phyloP scores from a whole-genome alignment of 2,329 filamentous ascomycete species.

The Trichoderma endophyticum region DNA sequence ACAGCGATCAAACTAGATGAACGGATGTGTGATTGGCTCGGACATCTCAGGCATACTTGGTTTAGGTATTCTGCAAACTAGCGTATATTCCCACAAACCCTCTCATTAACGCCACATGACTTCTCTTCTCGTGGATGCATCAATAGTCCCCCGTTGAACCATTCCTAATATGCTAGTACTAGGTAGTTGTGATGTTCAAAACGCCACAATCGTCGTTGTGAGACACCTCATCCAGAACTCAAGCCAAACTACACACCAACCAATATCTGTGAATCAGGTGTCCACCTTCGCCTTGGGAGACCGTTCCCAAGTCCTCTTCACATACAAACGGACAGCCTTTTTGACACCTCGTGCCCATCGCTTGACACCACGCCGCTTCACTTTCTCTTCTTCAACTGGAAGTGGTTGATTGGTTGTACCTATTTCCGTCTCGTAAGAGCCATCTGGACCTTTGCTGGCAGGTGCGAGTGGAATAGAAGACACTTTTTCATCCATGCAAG shows the following conservation, averaged over 20 bases:
- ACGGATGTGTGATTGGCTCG: neutral
- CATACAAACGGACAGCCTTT: slow-evolving; percentile 32
- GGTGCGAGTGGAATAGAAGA: neutral
- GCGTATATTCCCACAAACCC: neutral
- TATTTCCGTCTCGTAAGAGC: neutral
- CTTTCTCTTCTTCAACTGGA: slow-evolving; percentile 23
- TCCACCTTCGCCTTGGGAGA: slow-evolving; percentile 25
- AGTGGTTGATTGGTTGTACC: slow-evolving; percentile 7
- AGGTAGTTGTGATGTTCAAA: slow-evolving; percentile 17
- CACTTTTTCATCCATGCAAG: neutral
- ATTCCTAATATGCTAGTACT: neutral
- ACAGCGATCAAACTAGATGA: neutral
- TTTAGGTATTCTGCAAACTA: slow-evolving; percentile 5
- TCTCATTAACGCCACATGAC: neutral
- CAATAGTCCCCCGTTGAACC: neutral
- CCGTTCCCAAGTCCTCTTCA: slow-evolving; percentile 34
- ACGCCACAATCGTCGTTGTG: neutral
- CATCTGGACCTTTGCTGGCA: neutral
- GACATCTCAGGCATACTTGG: neutral
- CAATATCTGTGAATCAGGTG: slow-evolving; percentile 9
- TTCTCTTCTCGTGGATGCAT: neutral
- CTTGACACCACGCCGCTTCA: slow-evolving; percentile 30
- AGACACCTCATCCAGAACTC: slow-evolving; percentile 8
- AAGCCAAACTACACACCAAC: neutral
- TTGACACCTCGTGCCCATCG: slow-evolving; percentile 36